These are phyloP conservation scores for Periconia digitata DNA, from an alignment of 2,329 filamentous ascomycete genomes.

Conservation along the genomic window DNA sequence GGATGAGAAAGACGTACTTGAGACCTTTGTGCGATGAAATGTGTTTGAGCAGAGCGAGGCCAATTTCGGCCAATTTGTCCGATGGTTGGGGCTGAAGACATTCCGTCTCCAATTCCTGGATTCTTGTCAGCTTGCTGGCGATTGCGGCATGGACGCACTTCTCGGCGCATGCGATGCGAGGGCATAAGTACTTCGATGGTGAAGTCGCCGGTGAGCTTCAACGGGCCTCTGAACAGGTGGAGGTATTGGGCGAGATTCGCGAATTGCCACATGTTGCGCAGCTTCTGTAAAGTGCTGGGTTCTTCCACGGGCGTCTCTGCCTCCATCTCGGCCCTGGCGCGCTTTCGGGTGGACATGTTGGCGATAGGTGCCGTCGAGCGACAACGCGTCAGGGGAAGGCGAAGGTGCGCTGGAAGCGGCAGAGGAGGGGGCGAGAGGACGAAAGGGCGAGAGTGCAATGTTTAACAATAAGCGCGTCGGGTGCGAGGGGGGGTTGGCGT, in stretches of 20 bases:
- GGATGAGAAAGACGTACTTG: constrained; percentile 63
- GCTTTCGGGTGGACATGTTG: constrained; percentile 43
- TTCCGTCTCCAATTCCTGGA: constrained; percentile 82
- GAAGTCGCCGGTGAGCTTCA: constrained; percentile 86
- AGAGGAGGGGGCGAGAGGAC: not conserved
- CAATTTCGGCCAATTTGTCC: constrained; percentile 74
- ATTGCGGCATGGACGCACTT: constrained; percentile 15
- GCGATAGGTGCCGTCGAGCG: constrained; percentile 33
- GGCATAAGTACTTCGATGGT: constrained; percentile 78
- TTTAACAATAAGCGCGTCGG: not conserved
- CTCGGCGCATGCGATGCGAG: constrained; percentile 10
- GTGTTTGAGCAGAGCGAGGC: constrained; percentile 84
- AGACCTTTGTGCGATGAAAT: constrained; percentile 91
- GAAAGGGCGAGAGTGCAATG: too few relatives aligned
- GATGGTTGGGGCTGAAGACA: constrained; percentile 77
- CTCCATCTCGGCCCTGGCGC: constrained; percentile 56
- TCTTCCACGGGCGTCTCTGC: constrained; percentile 49
- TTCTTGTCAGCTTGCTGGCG: constrained; percentile 27
- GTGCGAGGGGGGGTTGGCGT: not conserved
- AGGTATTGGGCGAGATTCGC: constrained; percentile 93
- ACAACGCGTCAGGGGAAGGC: constrained; percentile 9
- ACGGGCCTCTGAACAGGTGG: constrained; percentile 80
- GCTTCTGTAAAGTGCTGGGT: constrained; percentile 57
- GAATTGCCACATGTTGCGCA: constrained; percentile 95
- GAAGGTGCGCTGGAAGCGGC: not conserved